phyloP scores from a whole-genome alignment of 495 filamentous ascomycete genomes.

The Penicillium riverlandense region DNA sequence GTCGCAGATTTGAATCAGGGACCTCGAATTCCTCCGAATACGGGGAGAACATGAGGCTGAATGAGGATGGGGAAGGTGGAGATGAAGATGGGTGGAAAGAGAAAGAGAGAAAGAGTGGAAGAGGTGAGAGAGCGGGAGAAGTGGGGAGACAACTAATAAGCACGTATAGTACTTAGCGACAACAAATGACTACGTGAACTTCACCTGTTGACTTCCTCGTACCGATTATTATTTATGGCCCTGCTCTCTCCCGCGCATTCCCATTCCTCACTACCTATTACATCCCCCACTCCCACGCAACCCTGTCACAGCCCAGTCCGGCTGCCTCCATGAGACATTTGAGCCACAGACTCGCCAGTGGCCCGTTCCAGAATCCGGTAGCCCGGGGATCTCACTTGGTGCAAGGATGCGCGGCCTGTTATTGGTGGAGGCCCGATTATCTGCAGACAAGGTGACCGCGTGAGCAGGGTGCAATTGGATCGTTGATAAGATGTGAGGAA shows the following conservation, averaged over 20 bases:
- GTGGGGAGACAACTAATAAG: not conserved
- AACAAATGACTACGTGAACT: no score
- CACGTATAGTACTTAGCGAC: no score
- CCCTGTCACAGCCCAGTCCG: slow-evolving; percentile 13
- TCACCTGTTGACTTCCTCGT: no score
- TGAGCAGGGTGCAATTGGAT: no score
- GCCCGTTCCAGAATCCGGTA: slow-evolving; percentile 27
- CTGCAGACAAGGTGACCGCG: no score
- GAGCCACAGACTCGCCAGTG: slow-evolving; percentile 19
- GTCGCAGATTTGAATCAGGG: slow-evolving; percentile 24
- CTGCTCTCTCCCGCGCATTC: no score
- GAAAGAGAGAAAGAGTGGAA: slow-evolving; percentile 3
- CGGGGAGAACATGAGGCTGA: slow-evolving; percentile 27
- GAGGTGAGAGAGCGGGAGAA: not conserved
- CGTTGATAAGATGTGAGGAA: no score
- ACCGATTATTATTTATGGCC: no score
- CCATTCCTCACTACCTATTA: no score
- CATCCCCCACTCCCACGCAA: no score
- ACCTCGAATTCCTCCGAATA: slow-evolving; percentile 29
- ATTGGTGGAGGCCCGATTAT: not conserved
- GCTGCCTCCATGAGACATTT: slow-evolving; percentile 26
- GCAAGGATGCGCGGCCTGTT: slow-evolving; percentile 17
- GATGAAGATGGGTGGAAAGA: slow-evolving; percentile 7
- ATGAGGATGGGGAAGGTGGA: slow-evolving; percentile 7
- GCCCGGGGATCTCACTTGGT: slow-evolving; percentile 25